phyloP scores from a whole-genome alignment of 1,139 yeast genomes.

The Suzukiozyma palmioleophila region DNA sequence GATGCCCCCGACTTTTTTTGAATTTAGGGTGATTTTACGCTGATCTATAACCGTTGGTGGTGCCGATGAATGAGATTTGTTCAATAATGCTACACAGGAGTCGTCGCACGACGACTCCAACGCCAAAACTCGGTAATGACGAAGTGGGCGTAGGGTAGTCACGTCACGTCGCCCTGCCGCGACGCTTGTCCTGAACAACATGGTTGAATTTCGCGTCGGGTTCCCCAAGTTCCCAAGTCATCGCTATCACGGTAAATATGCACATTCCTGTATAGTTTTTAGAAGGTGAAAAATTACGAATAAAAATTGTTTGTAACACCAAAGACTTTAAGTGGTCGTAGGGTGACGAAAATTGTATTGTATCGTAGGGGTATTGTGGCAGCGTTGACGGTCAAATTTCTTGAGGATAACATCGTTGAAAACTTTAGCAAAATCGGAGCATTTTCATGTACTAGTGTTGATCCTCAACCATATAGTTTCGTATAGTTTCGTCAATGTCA shows the following conservation, averaged over 20 bases:
- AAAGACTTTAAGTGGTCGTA: neutral
- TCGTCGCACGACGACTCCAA: slow-evolving; percentile 96
- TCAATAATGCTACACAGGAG: slow-evolving; percentile 77
- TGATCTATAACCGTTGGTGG: slow-evolving; percentile 58
- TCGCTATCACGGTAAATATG: neutral
- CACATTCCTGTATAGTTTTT: neutral
- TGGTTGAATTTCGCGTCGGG: too few species aligned
- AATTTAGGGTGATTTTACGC: slow-evolving; percentile 60
- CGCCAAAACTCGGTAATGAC: slow-evolving; percentile 67
- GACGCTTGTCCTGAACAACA: too few species aligned
- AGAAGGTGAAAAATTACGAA: neutral
- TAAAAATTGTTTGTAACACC: neutral
- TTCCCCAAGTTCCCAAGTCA: neutral
- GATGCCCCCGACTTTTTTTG: slow-evolving; percentile 72
- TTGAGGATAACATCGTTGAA: neutral
- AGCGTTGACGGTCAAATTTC: neutral
- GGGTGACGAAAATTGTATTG: neutral
- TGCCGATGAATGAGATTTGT: slow-evolving; percentile 30
- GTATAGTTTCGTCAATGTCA: slow-evolving; percentile 19
- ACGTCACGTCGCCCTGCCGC: neutral
- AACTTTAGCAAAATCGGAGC: too few species aligned
- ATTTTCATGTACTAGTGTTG: neutral
- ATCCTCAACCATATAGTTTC: slow-evolving; percentile 5
- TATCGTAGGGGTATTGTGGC: neutral
- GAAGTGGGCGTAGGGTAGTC: slow-evolving; percentile 2